Evolutionary conservation across 192 early-diverging fungal genomes (phyloP), one percentile per base, ranked within the genome.

Genomic region (Entrophospora sp.): DNA sequence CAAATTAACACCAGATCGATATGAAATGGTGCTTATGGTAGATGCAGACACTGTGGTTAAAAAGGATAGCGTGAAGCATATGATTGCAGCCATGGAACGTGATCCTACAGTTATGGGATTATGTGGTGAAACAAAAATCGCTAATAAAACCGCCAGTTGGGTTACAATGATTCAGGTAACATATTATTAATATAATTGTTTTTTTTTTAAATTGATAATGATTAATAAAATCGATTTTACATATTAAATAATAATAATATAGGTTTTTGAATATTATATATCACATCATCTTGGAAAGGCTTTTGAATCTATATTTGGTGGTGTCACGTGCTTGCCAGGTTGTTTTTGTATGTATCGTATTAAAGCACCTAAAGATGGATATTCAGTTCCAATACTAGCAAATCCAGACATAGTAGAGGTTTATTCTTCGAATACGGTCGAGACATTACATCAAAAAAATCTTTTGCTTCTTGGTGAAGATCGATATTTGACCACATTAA

Each of bases 311-410:
- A 78, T 95, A 14, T 98, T 96, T 82, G 95, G 95, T 73, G 92
- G 92, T 78, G 95, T 98, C 14, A 98, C 95, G 0, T 98, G 95
- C 78, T 75, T 98, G 16, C 95, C 95, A 2, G 91, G 94, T 61
- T 96, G 95, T 75, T 98, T 98, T 81, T 95, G 91, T 75, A 93
- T 95, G 91, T 98, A 95, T 75, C 88, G 95, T 34, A 91, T 97
- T 78, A 97, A 97, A 72, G 85, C 81, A 27, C 87, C 83, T 62
- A 89, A 88, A 75, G 81, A 85, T 36, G 72, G 82, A 16, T 78
- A 77, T 60, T 81, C 78, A 79, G 91, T 94, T 7, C 92, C 94
- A 14, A 83, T 95, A 60, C 75, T 96, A 25, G 85, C 87, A 56
- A 91, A 96, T 70, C 91, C 89, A 18, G 91, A 92, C 67, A 81